Evolutionary conservation across 2,329 filamentous ascomycete species (phyloP).

Genomic region (Nothomitra cinnamomea): DNA sequence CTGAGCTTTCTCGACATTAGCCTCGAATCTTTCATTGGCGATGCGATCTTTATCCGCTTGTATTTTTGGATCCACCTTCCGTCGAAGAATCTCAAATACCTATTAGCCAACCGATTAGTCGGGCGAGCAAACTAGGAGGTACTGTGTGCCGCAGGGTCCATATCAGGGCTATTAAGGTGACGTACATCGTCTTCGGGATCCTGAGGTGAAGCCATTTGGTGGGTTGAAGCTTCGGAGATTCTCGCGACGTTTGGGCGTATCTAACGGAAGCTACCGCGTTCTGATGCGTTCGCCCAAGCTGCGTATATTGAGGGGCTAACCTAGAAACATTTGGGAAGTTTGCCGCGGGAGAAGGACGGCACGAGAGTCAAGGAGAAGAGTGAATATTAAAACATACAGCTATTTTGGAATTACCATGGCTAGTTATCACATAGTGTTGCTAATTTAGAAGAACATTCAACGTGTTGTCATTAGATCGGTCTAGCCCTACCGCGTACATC

Average conservation of each 20-base stretch:
- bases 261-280: not conserved
- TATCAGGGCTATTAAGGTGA: conserved; percentile 20
- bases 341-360: too few species aligned
- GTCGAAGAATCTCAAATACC: conserved; percentile 43
- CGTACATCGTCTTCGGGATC: conserved; percentile 29
- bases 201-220: conserved; percentile 24
- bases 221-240: not conserved
- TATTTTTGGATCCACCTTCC: conserved; percentile 40
- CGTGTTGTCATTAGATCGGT: too few species aligned
- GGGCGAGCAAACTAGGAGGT: conserved; percentile 10
- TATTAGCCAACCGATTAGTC: conserved; percentile 14
- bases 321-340: not conserved
- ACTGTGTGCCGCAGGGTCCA: conserved; percentile 7
- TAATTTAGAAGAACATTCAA: too few species aligned
- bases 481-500: too few species aligned
- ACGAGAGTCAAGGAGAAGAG: too few species aligned
- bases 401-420: too few species aligned
- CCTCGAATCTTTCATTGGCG: conserved; percentile 38
- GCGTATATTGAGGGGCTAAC: not conserved
- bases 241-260: conserved; percentile 14
- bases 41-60: conserved; percentile 42
- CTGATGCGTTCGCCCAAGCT: not conserved
- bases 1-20: conserved; percentile 45
- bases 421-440: too few species aligned
- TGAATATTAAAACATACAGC: too few species aligned